Conservation (phyloP, 2,329 filamentous ascomycete genomes). For the Ilyonectria robusta region DNA sequence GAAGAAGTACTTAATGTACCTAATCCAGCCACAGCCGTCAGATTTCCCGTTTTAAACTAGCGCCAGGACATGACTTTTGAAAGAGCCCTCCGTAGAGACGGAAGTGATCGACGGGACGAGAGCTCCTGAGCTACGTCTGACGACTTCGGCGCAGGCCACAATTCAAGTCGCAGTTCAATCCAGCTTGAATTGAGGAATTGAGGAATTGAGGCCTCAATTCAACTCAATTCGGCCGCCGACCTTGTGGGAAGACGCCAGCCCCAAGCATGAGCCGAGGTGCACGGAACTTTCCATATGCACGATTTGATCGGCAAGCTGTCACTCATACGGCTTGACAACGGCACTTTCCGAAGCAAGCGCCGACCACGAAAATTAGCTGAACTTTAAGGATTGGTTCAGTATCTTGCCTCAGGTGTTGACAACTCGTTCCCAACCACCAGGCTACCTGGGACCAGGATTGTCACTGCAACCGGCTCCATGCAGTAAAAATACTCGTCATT, state of each 20-base stretch:
- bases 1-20: too few species aligned
- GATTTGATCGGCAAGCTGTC: not conserved
- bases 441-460: too few species aligned
- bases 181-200: too few species aligned
- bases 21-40: too few species aligned
- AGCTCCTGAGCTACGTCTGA: not conserved
- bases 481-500: too few species aligned
- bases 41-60: too few species aligned
- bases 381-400: not conserved
- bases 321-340: not conserved
- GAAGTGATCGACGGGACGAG: not conserved
- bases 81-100: too few species aligned
- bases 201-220: too few species aligned
- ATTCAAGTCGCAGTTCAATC: not conserved
- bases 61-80: too few species aligned
- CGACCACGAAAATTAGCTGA: not conserved
- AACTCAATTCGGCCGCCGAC: not conserved
- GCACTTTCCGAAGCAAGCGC: not conserved
- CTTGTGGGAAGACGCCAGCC: not conserved
- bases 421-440: not conserved
- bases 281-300: not conserved
- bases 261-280: not conserved
- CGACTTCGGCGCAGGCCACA: not conserved
- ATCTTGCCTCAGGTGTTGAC: not conserved
- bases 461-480: too few species aligned